Base-by-base conservation (phyloP, 768 basidiomycete species). In the Mrakia frigida region DNA sequence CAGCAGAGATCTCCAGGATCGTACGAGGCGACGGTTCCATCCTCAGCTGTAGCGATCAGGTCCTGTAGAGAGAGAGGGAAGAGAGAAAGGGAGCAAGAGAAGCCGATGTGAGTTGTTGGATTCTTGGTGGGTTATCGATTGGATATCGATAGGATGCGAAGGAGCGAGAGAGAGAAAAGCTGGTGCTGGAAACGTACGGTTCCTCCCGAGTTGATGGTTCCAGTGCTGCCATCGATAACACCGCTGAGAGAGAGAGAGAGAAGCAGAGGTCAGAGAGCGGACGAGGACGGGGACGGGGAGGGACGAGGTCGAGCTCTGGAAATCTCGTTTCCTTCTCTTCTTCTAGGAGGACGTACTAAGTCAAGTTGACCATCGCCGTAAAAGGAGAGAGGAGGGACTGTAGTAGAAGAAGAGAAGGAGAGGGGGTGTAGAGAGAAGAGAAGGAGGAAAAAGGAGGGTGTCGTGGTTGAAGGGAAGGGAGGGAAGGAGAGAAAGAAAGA, bases 1-100 rank as follows among this genome's bases (percentile, higher is more conserved):
- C 89, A 90, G 9, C 89, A 87, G 67, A 90, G 88, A 82, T 90
- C 88, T 75, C 90, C 90, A 63, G 89, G 84, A 81, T 88, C 86
- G 84, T 80, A 82, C 6, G 80, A 79, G 77, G 77, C 28, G 1
- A 59, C 65, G 33, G 37, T 33, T 35, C 70, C 70, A 63, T 73
- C 76, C 16, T 25, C 18, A 9, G 60, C 60, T 13, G 76, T 77
- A 10, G 76, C 70, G 76, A 77, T 77, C 56, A 77, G 56, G 43
- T 77, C 76, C 76, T 77, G 71, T 35, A 18, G 28, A 41, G 37
- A 11, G 39, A 16, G 14, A 28, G 4, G 25, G n/a, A 76, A 31
- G 3, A 9, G 46, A 50, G 23, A 16, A 10, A 5, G 10, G 23
- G 25, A 73, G 28, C 6, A 18, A 11, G 43, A 37, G 37, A 56